Conservation (phyloP, 306 rosid species). For the Styphnolobium japonicum region DNA sequence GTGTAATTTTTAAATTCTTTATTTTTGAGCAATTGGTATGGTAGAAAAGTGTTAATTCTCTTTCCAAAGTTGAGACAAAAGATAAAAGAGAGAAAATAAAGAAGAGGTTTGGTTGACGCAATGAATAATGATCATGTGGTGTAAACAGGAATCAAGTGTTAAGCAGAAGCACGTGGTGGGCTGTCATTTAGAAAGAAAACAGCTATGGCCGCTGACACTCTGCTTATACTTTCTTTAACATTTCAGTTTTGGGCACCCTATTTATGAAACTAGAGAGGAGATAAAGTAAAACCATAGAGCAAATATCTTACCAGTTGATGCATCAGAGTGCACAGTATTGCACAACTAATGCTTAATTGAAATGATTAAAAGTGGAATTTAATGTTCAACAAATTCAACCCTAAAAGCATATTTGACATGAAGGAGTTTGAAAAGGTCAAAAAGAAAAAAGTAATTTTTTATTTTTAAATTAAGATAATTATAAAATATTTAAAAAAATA, state of each 20-base stretch:
- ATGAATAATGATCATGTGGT: constrained; percentile 45
- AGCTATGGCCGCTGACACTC: constrained; percentile 33
- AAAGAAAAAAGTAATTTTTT: no score
- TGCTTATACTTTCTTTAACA: constrained; percentile 24
- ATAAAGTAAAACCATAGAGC: constrained; percentile 15
- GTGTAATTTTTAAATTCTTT: constrained; percentile 1
- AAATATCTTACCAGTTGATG: background rate
- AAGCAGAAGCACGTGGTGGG: constrained; percentile 34
- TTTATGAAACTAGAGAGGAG: no score
- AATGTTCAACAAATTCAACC: constrained; percentile 32
- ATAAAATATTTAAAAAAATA: no score
- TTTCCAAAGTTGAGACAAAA: background rate
- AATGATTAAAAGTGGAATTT: constrained; percentile 24
- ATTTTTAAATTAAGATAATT: no score
- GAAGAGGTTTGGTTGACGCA: constrained; percentile 36
- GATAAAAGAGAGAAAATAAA: constrained; percentile 22
- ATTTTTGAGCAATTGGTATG: background rate
- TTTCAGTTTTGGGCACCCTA: background rate
- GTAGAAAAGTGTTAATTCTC: constrained; percentile 3
- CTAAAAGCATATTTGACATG: no score
- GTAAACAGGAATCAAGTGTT: constrained; percentile 33
- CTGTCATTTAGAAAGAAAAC: constrained; percentile 47
- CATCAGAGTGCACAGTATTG: constrained; percentile 11
- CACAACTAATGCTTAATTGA: constrained; percentile 23
- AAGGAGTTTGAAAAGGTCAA: no score